These are phyloP conservation scores for Fusarium sp. DNA, from an alignment of 2,329 filamentous ascomycete genomes.

Conservation along the genomic window DNA sequence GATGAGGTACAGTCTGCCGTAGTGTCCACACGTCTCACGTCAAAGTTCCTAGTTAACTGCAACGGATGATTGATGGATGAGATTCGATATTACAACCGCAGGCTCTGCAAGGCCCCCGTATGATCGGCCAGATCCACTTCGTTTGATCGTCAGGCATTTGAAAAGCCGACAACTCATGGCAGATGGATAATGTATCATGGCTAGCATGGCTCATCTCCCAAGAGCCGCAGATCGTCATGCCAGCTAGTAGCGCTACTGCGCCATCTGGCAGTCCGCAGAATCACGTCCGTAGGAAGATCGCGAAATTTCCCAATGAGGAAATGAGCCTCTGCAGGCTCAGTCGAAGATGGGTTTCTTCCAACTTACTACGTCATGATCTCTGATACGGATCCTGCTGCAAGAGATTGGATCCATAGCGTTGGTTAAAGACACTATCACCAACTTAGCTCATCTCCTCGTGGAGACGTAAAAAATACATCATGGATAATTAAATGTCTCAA, in stretches of 20 bases:
- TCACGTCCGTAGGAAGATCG: slow-evolving; percentile 18
- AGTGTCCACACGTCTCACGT: slow-evolving; percentile 7
- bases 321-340: slow-evolving; percentile 18
- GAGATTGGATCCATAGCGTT: background rate
- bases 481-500: slow-evolving; percentile 25
- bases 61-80: slow-evolving; percentile 3
- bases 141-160: slow-evolving; percentile 43
- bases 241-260: slow-evolving; percentile 14
- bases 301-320: slow-evolving; percentile 36
- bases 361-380: slow-evolving; percentile 42
- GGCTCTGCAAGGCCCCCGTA: slow-evolving; percentile 18
- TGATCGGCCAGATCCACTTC: slow-evolving; percentile 39
- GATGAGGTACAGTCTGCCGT: slow-evolving; percentile 6
- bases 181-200: background rate
- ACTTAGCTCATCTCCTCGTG: slow-evolving; percentile 19
- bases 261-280: slow-evolving; percentile 11
- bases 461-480: slow-evolving; percentile 13
- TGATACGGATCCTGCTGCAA: background rate
- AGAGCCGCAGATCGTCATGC: slow-evolving; percentile 34
- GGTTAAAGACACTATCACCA: slow-evolving; percentile 4
- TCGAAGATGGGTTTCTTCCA: slow-evolving; percentile 15
- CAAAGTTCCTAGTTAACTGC: slow-evolving; percentile 13
- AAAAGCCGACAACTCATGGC: slow-evolving; percentile 29
- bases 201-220: slow-evolving; percentile 17
- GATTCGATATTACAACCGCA: slow-evolving; percentile 4